Percentiles rank a stretch among this genome's conserved stretches.
phyloP scores from a whole-genome alignment of 148 eudicot species.

The Selenicereus undatus region DNA sequence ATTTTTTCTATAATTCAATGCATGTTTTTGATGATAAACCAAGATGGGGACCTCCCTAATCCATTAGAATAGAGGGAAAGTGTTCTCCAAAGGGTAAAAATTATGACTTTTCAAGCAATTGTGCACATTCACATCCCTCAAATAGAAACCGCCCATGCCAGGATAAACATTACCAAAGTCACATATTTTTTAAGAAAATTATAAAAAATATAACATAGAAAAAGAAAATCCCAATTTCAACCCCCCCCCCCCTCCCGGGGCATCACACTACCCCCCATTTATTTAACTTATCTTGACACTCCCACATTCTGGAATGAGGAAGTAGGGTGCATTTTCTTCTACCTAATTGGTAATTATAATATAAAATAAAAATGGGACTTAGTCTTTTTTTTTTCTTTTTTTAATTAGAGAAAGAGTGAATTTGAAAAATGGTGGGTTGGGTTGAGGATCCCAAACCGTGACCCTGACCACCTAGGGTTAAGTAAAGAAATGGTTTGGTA shows the following conservation, averaged over 20 bases:
- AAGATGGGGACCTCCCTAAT: slow-evolving; percentile 2
- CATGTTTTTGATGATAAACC: background rate
- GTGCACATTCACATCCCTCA: background rate
- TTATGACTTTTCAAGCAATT: background rate
- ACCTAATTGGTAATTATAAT: slow-evolving; percentile 13
- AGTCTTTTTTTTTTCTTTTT: background rate
- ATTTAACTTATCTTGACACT: background rate
- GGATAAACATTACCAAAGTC: background rate
- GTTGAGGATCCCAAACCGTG: slow-evolving; percentile 1
- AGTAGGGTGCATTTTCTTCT: slow-evolving; percentile 17
- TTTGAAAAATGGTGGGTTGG: slow-evolving; percentile 2
- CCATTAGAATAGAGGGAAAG: background rate
- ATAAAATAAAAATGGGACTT: background rate
- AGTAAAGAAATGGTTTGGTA: background rate
- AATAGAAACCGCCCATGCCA: background rate
- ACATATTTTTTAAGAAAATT: background rate
- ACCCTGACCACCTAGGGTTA: slow-evolving; percentile 2
- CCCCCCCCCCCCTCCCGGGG: background rate
- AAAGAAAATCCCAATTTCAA: background rate
- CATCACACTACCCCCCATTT: background rate
- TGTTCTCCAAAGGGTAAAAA: background rate
- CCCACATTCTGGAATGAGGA: slow-evolving; percentile 7
- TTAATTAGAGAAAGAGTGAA: background rate
- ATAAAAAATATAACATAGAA: background rate
- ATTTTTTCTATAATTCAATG: background rate